Conservation (phyloP, 805 yeast species). For the Saccharomycopsis capsularis region DNA sequence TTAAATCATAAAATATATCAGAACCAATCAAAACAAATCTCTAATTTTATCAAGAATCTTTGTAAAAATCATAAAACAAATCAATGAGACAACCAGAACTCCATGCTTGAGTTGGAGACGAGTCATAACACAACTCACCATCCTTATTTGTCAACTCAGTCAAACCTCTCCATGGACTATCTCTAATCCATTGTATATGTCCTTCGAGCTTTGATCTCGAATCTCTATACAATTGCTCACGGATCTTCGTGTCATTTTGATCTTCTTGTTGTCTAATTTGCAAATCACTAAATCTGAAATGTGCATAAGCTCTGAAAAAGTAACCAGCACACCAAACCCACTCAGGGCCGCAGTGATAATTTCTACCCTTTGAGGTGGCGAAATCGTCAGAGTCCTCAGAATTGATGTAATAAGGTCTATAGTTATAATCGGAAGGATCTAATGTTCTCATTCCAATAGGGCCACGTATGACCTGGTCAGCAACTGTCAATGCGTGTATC, state of each 20-base stretch:
- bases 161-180: slow-evolving; percentile 89
- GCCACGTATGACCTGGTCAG: slow-evolving; percentile 73
- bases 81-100: slow-evolving; percentile 82
- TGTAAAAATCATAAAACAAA: slow-evolving; percentile 49
- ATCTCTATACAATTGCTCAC: slow-evolving; percentile 48
- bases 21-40: no score
- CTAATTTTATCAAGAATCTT: no score
- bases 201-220: slow-evolving; percentile 54
- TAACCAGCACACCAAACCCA: slow-evolving; percentile 95
- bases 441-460: slow-evolving; percentile 88
- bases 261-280: slow-evolving; percentile 30
- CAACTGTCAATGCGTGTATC: slow-evolving; percentile 53
- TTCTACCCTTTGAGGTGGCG: slow-evolving; percentile 91
- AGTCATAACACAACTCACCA: slow-evolving; percentile 75
- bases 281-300: slow-evolving; percentile 40
- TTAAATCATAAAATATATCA: no score
- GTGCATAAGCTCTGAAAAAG: slow-evolving; percentile 70
- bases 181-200: slow-evolving; percentile 61
- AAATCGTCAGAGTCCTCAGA: slow-evolving; percentile 77
- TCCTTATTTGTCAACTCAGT: slow-evolving; percentile 88
- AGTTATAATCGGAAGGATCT: slow-evolving; percentile 89
- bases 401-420: slow-evolving; percentile 83
- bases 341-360: slow-evolving; percentile 98
- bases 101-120: slow-evolving; percentile 98
- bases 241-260: slow-evolving; percentile 23